These are phyloP conservation scores for Phytophthora tentaculata DNA, from an alignment of 352 stramenopile species.

Conservation along the genomic window DNA sequence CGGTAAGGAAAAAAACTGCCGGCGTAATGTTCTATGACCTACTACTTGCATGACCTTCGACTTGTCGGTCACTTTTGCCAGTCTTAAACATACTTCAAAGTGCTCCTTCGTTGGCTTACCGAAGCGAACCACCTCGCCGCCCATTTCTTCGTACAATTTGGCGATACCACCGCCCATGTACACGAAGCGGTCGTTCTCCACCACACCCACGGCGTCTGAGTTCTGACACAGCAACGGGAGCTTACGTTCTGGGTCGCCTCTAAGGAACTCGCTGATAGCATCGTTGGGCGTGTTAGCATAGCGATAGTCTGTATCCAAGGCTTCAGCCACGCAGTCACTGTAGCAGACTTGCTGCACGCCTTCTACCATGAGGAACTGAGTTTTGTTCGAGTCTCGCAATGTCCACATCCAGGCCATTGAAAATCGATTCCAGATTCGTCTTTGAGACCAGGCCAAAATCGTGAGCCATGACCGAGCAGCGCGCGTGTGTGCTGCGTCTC, in stretches of 20 bases:
- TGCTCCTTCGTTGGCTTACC: conserved; percentile 83
- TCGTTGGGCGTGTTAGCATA: conserved; percentile 47
- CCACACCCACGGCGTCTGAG: conserved; percentile 81
- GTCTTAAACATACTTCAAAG: conserved; percentile 68
- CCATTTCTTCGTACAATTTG: conserved; percentile 76
- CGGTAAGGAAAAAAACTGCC: no score
- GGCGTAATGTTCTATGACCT: no score
- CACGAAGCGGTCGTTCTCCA: conserved; percentile 60
- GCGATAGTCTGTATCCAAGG: conserved; percentile 49
- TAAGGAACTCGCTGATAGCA: conserved; percentile 51
- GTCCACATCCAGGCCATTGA: conserved; percentile 51
- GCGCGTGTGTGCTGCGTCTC: conserved; percentile 27
- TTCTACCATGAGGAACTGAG: conserved; percentile 67
- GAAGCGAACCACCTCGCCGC: conserved; percentile 76
- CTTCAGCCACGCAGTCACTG: conserved; percentile 37
- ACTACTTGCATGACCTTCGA: conserved; percentile 63
- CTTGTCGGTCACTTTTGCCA: conserved; percentile 38
- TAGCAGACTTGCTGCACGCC: conserved; percentile 62
- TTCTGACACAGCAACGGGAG: conserved; percentile 89
- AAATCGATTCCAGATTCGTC: conserved; percentile 48
- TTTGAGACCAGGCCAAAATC: conserved; percentile 37
- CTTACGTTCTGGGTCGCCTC: conserved; percentile 47
- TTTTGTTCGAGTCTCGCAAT: conserved; percentile 43
- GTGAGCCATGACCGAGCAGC: conserved; percentile 51
- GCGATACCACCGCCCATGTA: conserved; percentile 82